phyloP scores from a whole-genome alignment of 352 stramenopile genomes.

The Blastocystis sp. region DNA sequence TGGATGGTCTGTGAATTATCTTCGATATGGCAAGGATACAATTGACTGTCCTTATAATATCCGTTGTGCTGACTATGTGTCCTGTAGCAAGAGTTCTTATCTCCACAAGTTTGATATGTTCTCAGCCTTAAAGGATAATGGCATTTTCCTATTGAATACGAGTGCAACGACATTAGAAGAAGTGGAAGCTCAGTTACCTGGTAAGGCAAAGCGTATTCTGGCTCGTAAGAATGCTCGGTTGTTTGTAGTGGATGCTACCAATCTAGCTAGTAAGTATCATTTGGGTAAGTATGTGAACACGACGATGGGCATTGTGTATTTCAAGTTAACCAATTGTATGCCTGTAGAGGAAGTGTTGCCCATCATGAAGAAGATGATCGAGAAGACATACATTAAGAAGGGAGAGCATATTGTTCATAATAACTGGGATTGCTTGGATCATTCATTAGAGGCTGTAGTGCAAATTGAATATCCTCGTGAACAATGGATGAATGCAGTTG shows the following conservation, averaged over 20 bases:
- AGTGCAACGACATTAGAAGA: constrained; percentile 68
- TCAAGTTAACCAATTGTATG: constrained; percentile 68
- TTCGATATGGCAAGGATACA: constrained; percentile 67
- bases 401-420: constrained; percentile 70
- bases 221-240: constrained; percentile 66
- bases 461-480: constrained; percentile 66
- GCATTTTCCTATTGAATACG: constrained; percentile 70
- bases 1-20: constrained; percentile 69
- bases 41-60: constrained; percentile 66
- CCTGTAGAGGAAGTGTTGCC: constrained; percentile 67
- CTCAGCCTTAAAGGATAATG: constrained; percentile 67
- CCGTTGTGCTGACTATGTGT: constrained; percentile 67
- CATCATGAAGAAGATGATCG: constrained; percentile 68
- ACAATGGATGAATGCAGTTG: constrained; percentile 64
- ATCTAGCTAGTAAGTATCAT: constrained; percentile 67
- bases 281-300: constrained; percentile 70
- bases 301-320: constrained; percentile 69
- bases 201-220: constrained; percentile 68
- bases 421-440: constrained; percentile 69
- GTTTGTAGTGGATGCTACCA: constrained; percentile 67
- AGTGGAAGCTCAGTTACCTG: constrained; percentile 67
- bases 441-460: constrained; percentile 1
- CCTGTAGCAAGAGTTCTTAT: constrained; percentile 70
- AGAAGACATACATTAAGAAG: constrained; percentile 69
- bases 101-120: constrained; percentile 71